Base-by-base conservation (phyloP, 257 asterid genomes). In the Plectranthus barbatus region DNA sequence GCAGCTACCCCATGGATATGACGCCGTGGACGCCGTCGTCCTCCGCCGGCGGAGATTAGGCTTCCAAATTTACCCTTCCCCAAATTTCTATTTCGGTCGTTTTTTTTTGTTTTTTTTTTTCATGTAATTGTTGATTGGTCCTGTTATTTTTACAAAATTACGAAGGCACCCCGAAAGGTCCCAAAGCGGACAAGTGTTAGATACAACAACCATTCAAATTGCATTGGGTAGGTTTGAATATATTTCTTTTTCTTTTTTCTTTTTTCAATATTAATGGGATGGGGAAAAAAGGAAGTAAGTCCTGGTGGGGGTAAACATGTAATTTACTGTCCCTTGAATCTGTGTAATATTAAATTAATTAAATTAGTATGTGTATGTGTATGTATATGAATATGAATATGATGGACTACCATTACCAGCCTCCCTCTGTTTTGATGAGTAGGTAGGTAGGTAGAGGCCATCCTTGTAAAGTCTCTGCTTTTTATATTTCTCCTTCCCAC, bases 1-100 rank as follows among this genome's bases (percentile, higher is more conserved):
- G 99, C 0, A 93, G 99, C 62, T 93, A 93, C 70, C 99, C 99
- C 4, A 87, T 93, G 97, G 99, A 93, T 21, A 93, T 93, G 99
- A 90, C 99, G 64, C 99, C 99, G 14, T 93, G 92, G 94, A 42
- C 83, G 58, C 91, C 98, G 37, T 74, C 95, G 23, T 73, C 95
- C 6, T 17, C 74, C 39, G 39, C 73, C 47, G 80, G 55, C 1
- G 71, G 41, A 41, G 80, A 74, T 54, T 78, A 75, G 64, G 44
- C 64, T 19, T 4, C 60, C 62, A 36, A 12, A 53, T 39, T n/a
- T 12, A 13, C 6, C 17, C 17, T 8, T n/a, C 13, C 10, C n/a
- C n/a, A n/a, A 2, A 2, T 11, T 4, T n/a, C n/a, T 13, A 13
- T 4, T 5, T 42, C n/a, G 6, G 1, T 42, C 1, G 6, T 39